Evolutionary conservation across 768 basidiomycete species (phyloP).

Genomic region (Boletus insuetus): DNA sequence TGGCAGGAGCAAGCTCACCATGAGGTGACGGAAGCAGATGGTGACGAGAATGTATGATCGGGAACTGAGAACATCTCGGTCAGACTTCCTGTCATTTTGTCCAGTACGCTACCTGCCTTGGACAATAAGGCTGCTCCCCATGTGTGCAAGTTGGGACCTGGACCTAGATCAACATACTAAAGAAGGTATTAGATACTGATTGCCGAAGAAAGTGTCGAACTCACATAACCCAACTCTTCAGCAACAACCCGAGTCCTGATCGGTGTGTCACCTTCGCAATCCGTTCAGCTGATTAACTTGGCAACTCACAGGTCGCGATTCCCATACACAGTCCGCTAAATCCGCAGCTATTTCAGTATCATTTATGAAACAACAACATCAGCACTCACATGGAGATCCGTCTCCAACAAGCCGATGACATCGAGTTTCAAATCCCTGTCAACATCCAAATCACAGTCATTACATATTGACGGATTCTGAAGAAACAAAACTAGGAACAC

Average conservation of each 20-base stretch:
- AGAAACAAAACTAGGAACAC: slow-evolving; percentile 35
- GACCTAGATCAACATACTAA: slow-evolving; percentile 86
- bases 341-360: slow-evolving; percentile 3
- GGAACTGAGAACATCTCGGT: slow-evolving; percentile 52
- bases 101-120: slow-evolving; percentile 44
- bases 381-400: slow-evolving; percentile 72
- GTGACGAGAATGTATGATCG: slow-evolving; percentile 82
- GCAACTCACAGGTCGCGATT: slow-evolving; percentile 73
- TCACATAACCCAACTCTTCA: slow-evolving; percentile 79
- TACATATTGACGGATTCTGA: neutral
- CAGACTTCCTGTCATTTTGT: neutral
- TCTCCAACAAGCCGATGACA: slow-evolving; percentile 81
- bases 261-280: slow-evolving; percentile 1
- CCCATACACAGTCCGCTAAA: slow-evolving; percentile 70
- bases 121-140: slow-evolving; percentile 86
- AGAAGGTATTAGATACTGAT: slow-evolving; percentile 1
- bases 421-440: slow-evolving; percentile 79
- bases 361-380: neutral
- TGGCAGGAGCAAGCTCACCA: slow-evolving; percentile 87
- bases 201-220: slow-evolving; percentile 24
- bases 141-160: slow-evolving; percentile 84
- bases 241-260: slow-evolving; percentile 69
- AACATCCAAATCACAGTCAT: neutral
- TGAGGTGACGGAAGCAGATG: slow-evolving; percentile 84
- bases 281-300: neutral